phyloP scores from a whole-genome alignment of 495 filamentous ascomycete species.

The Pseudoneurospora amorphoporcata region DNA sequence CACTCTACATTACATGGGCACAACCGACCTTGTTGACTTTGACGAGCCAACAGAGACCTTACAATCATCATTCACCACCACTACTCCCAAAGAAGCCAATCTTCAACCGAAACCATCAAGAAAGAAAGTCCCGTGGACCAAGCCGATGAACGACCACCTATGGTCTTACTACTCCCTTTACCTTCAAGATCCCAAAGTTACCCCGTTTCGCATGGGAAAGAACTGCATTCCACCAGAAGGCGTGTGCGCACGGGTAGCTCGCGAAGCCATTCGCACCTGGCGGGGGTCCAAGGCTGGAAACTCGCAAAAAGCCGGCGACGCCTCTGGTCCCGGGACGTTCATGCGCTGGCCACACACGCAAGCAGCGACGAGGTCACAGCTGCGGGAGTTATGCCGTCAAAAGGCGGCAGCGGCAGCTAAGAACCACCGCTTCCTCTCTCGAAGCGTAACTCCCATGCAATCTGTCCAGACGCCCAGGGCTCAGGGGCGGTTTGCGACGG shows the following conservation, averaged over 20 bases:
- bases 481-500: conserved; percentile 41
- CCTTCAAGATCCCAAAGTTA: conserved; percentile 83
- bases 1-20: conserved; percentile 4
- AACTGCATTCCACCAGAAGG: conserved; percentile 80
- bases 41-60: conserved; percentile 2
- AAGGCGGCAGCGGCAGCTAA: conserved; percentile 66
- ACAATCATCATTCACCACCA: neutral
- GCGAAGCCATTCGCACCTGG: conserved; percentile 80
- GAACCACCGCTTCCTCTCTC: conserved; percentile 44
- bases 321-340: conserved; percentile 29
- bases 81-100: neutral
- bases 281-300: conserved; percentile 39
- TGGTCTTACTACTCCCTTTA: conserved; percentile 88
- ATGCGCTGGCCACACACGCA: conserved; percentile 74
- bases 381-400: conserved; percentile 73
- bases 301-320: conserved; percentile 39
- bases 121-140: conserved; percentile 58
- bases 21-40: conserved; percentile 2
- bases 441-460: conserved; percentile 51
- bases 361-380: conserved; percentile 63
- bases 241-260: conserved; percentile 78
- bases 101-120: conserved; percentile 12
- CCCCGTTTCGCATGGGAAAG: conserved; percentile 84
- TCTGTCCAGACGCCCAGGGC: conserved; percentile 2
- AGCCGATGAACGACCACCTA: conserved; percentile 83